Evolutionary conservation across 2,329 filamentous ascomycete genomes (phyloP), one percentile per base, ranked within the genome.

Genomic region (Arthrobotrys pseudoclavata): DNA sequence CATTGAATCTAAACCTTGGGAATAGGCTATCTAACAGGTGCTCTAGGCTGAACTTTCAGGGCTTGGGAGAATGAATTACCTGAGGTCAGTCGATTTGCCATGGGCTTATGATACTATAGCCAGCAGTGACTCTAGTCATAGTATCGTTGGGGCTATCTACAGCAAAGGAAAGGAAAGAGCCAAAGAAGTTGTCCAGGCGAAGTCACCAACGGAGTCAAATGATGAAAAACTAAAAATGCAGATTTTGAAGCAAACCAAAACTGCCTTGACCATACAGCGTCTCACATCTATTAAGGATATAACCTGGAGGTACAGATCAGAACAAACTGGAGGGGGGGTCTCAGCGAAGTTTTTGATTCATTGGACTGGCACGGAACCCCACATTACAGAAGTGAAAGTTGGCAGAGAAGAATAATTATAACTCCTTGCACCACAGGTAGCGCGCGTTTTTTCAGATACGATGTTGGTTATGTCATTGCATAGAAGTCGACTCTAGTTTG

Each of bases 141-240:
- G 42, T 7, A 13, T 76, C 15, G 31, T 63, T 29, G 53, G 74
- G 3, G 5, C 20, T 15, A 53, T 77, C 1, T 68, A 55, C 60
- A 62, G 45, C 60, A 77, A 77, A 60, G 61, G 66, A n/a, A 70
- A 70, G 26, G 67, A 77, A 9, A 70, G 48, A 20, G 66, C 67
- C 37, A 67, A 57, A 24, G 66, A 69, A 29, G 60, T 70, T 22
- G 66, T 77, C 37, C 52, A 47, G 15, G 60, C 66, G 42, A 70
- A 47, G 45, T 53, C 42, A 5, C 24, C n/a, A 4, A 13, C 15
- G 12, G 52, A 70, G 7, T 24, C 24, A 31, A 70, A 55, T 42
- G 40, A 70, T 6, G 60, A 62, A 22, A 66, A 57, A 40, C 12
- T 70, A 3, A 70, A 67, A 55, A 34, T 47, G 2, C 40, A 42